These are phyloP conservation scores for Pontederia crassipes DNA, from an alignment of 176 grass and related monocot genomes.

Conservation along the genomic window DNA sequence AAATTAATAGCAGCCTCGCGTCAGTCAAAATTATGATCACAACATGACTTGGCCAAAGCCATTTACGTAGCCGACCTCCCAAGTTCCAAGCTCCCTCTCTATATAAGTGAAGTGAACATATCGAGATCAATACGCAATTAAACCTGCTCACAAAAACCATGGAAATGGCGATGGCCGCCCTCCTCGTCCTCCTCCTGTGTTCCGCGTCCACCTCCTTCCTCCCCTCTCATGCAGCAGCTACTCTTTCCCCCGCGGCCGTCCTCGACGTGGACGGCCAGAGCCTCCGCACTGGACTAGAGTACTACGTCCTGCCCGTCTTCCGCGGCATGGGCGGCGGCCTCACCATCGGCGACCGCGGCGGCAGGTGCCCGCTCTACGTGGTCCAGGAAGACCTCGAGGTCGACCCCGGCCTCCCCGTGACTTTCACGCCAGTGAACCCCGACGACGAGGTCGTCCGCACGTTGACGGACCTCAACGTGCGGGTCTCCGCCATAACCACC, in stretches of 20 bases:
- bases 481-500: slow-evolving; percentile 1
- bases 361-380: slow-evolving; percentile 2
- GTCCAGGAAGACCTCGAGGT: background rate
- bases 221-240: background rate
- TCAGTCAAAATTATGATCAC: no score
- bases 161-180: background rate
- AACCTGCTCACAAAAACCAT: background rate
- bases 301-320: slow-evolving; percentile 3
- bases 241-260: background rate
- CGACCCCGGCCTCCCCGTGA: background rate
- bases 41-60: no score
- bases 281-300: slow-evolving; percentile 2
- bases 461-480: slow-evolving; percentile 19
- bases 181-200: background rate
- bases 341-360: background rate
- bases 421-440: background rate
- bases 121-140: no score
- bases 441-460: background rate
- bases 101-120: no score
- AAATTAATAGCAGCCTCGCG: no score
- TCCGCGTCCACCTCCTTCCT: background rate
- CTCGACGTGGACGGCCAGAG: slow-evolving; percentile 2
- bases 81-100: no score
- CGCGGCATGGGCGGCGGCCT: slow-evolving; percentile 10
- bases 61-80: no score